These are phyloP conservation scores for Saccharum spontaneum DNA, from an alignment of 176 grass and related monocot species.

Conservation along the genomic window DNA sequence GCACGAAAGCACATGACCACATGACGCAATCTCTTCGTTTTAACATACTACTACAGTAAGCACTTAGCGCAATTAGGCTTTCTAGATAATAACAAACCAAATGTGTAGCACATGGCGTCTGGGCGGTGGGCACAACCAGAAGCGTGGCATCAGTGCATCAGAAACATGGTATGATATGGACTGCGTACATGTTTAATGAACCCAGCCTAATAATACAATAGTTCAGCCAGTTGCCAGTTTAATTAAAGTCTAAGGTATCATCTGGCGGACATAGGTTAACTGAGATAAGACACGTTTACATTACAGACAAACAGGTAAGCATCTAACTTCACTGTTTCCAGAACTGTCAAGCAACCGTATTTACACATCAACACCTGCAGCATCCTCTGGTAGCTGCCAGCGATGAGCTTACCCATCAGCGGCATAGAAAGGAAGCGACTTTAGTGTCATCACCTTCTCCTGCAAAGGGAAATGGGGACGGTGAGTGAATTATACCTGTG, in stretches of 20 bases:
- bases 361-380: constrained; percentile 51
- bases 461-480: constrained; percentile 24
- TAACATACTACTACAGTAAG: background rate
- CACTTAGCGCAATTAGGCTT: background rate
- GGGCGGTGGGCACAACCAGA: background rate
- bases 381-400: background rate
- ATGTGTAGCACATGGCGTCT: background rate
- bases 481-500: background rate
- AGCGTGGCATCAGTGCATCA: background rate
- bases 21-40: background rate
- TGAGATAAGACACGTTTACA: background rate
- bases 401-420: constrained; percentile 33
- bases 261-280: background rate
- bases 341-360: constrained; percentile 40
- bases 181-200: background rate
- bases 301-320: constrained; percentile 17
- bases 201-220: background rate
- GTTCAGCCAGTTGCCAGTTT: constrained; percentile 4
- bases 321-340: constrained; percentile 20
- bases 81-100: background rate
- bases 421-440: constrained; percentile 71
- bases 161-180: background rate
- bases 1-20: background rate
- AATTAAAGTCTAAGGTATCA: background rate
- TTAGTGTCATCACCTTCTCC: constrained; percentile 67